Base-by-base conservation (phyloP, 2,329 filamentous ascomycete species). In the Cladosporium sp. region DNA sequence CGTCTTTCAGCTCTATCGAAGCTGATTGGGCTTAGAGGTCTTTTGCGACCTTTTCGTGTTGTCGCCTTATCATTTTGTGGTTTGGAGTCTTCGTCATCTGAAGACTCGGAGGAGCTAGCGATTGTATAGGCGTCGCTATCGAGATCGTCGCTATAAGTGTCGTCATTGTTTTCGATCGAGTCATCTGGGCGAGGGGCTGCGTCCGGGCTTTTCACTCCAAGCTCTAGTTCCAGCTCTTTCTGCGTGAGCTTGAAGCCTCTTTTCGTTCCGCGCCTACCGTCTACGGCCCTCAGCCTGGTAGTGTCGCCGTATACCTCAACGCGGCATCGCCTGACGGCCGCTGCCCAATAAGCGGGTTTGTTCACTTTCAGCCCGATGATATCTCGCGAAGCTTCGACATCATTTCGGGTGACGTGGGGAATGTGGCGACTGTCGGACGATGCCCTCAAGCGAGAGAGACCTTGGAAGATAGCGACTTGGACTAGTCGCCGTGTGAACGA, bases 401-500 rank as follows among this genome's bases (percentile, higher is more conserved):
- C 81, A 49, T 68, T 34, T 63, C 67, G 2, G 54, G 58, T 56
- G 5, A 68, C 60, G 7, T 53, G 53, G 9, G 61, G 46, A 18
- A 56, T 44, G 4, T 65, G 51, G 54, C 52, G 53, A 52, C 61
- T 50, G 28, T 63, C 59, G 35, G 66, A 66, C 60, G 66, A 70
- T 35, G 82, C 75, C 49, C 83, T 77, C 19, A 89, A 70, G 40
- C 89, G 78, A 2, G 86, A 85, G 65, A 81, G 78, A n/a, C 85
- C 81, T 54, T 89, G 80, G 61, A 85, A 86, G 0, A 93, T 71
- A 0, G 82, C 74, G 0, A 86, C 81, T 43, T 87, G 81, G 2
- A 93, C 74, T 1, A 95, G 70, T 10, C 87, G 78, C 54, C 80
- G 81, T 0, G 87, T 91, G 11, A 93, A 59, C 49, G 80, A 86